Evolutionary conservation across 148 eudicot species (phyloP).

Genomic region (Chenopodium berlandieri): DNA sequence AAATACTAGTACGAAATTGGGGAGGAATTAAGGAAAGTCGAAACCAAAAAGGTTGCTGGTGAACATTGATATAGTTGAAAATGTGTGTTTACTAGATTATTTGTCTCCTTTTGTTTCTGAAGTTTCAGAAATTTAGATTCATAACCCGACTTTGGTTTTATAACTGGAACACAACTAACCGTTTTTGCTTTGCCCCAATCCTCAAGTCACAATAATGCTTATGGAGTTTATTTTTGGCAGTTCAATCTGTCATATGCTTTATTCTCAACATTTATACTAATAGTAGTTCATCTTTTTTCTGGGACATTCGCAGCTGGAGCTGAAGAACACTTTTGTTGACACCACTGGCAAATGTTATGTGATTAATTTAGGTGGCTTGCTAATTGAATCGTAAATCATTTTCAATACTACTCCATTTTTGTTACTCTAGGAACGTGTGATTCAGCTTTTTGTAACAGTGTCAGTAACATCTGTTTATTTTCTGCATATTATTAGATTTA

Average conservation of each 20-base stretch:
- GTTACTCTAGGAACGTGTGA: background rate
- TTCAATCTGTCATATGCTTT: background rate
- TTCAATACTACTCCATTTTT: background rate
- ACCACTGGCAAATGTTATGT: background rate
- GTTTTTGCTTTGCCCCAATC: background rate
- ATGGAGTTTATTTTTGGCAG: no score
- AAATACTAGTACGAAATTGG: no score
- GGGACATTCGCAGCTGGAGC: constrained; percentile 5
- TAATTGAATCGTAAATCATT: background rate
- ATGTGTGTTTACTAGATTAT: background rate
- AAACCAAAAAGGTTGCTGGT: background rate
- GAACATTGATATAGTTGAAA: background rate
- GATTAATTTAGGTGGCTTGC: background rate
- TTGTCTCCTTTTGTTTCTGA: background rate
- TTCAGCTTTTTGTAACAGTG: background rate
- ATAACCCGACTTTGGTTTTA: background rate
- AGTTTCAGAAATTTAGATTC: background rate
- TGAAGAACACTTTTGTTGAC: background rate
- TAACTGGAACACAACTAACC: background rate
- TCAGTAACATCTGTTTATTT: background rate
- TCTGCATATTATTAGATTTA: background rate
- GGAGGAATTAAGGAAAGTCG: background rate
- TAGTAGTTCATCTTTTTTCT: background rate
- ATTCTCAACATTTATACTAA: background rate
- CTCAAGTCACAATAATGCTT: background rate